phyloP scores from a whole-genome alignment of 2,329 filamentous ascomycete genomes.

The Xylariomycetidae sp. region DNA sequence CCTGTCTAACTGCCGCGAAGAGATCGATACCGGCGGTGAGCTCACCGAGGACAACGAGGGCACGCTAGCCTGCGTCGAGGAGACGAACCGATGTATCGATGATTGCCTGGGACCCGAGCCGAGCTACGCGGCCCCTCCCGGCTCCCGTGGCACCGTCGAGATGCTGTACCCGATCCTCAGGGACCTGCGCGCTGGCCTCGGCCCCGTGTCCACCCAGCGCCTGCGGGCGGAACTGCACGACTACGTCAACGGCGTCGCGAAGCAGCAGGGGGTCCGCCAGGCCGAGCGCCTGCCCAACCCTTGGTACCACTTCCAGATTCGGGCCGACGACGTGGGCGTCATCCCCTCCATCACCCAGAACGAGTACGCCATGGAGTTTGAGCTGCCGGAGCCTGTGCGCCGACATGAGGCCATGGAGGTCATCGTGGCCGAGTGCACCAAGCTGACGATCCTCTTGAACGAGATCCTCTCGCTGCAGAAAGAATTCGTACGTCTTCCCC shows the following conservation, averaged over 20 bases:
- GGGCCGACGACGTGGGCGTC: conserved; percentile 23
- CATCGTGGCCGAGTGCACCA: conserved; percentile 23
- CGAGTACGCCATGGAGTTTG: conserved; percentile 26
- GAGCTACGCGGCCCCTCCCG: conserved; percentile 16
- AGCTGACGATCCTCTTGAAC: conserved; percentile 22
- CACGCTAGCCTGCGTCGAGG: conserved; percentile 16
- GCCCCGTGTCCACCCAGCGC: conserved; percentile 16
- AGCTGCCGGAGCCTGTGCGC: conserved; percentile 21
- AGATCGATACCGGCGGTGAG: conserved; percentile 26
- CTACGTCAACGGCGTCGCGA: conserved; percentile 22
- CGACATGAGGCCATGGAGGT: conserved; percentile 22
- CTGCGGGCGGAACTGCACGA: conserved; percentile 21
- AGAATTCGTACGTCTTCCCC: conserved; percentile 21
- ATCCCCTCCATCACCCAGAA: conserved; percentile 25
- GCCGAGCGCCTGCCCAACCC: conserved; percentile 19
- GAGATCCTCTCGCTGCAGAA: conserved; percentile 26
- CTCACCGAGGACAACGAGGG: conserved; percentile 22
- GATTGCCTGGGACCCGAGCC: conserved; percentile 21
- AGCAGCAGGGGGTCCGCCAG: conserved; percentile 23
- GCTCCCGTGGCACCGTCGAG: conserved; percentile 16
- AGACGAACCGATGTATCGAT: conserved; percentile 21
- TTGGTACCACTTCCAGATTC: conserved; percentile 24
- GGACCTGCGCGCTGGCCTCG: conserved; percentile 18
- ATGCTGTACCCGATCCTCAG: conserved; percentile 24
- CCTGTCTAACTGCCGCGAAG: conserved; percentile 6